These are phyloP conservation scores for Phytophthora aleatoria DNA, from an alignment of 352 stramenopile genomes.

Conservation along the genomic window DNA sequence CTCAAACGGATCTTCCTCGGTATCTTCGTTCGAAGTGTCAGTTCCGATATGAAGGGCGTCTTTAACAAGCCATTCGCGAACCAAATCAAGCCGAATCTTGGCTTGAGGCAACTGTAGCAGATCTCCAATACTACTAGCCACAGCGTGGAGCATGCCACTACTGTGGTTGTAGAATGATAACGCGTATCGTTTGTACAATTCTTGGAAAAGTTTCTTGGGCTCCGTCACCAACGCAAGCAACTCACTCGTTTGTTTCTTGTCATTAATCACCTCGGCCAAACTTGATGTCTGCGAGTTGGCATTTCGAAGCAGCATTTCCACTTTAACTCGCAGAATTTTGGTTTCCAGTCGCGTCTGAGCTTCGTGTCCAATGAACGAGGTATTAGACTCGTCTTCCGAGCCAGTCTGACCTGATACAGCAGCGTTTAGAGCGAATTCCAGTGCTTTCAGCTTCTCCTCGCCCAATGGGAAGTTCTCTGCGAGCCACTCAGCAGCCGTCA, in stretches of 20 bases:
- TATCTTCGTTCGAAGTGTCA: constrained; percentile 9
- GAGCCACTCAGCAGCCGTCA: constrained; percentile 61
- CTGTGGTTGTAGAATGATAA: constrained; percentile 35
- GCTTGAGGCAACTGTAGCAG: constrained; percentile 33
- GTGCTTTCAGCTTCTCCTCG: constrained; percentile 48
- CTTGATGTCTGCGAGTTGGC: constrained; percentile 22
- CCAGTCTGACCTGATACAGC: constrained; percentile 14
- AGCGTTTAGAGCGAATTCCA: constrained; percentile 49
- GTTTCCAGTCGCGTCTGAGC: constrained; percentile 37
- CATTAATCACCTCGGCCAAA: constrained; percentile 17
- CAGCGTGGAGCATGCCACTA: constrained; percentile 34
- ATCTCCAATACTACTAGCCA: constrained; percentile 36
- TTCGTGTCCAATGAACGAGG: constrained; percentile 47
- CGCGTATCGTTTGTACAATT: constrained; percentile 53
- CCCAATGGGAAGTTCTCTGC: constrained; percentile 51
- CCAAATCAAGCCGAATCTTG: constrained; percentile 44
- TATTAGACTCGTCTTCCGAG: constrained; percentile 9
- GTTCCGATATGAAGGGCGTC: constrained; percentile 37
- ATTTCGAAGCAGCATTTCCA: constrained; percentile 44
- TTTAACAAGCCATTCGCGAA: constrained; percentile 57
- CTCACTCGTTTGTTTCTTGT: constrained; percentile 21
- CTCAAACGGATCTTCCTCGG: constrained; percentile 42
- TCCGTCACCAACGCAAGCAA: constrained; percentile 40
- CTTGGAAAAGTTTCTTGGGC: constrained; percentile 45
- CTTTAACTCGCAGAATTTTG: constrained; percentile 45